A percentile compares a stretch with the other conserved stretches of the same genome.
Conservation (phyloP, 768 basidiomycete genomes). For the Calocybe gangraenosa region DNA sequence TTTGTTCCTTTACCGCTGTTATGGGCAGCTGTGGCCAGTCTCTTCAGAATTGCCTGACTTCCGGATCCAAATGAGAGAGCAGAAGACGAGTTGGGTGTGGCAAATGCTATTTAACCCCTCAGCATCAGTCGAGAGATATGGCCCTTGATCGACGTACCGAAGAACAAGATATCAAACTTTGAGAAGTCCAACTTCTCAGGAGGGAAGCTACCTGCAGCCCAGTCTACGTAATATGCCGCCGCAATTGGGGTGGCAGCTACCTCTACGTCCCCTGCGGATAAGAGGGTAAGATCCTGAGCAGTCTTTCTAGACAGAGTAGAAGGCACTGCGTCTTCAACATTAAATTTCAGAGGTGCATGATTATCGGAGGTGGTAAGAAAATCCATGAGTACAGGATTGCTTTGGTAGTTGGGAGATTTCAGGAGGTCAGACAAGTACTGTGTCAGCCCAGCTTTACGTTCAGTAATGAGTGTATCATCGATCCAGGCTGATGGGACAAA, state of each 20-base stretch:
- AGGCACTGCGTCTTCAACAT: conserved; percentile 42
- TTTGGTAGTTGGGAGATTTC: conserved; percentile 29
- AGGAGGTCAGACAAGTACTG: conserved; percentile 38
- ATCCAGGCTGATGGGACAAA: conserved; percentile 51
- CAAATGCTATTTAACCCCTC: conserved; percentile 50
- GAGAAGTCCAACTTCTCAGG: conserved; percentile 60
- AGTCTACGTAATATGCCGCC: conserved; percentile 49
- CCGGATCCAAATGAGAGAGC: conserved; percentile 48
- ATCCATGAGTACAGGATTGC: conserved; percentile 27
- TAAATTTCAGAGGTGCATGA: conserved; percentile 24
- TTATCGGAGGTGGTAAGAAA: conserved; percentile 32
- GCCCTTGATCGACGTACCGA: conserved; percentile 32
- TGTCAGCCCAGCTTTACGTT: conserved; percentile 45
- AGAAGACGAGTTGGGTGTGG: conserved; percentile 55
- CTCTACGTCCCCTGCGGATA: conserved; percentile 16
- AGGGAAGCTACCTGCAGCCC: conserved; percentile 41
- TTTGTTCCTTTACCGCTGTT: conserved; percentile 55
- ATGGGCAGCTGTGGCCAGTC: conserved; percentile 54
- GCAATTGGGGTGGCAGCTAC: conserved; percentile 29
- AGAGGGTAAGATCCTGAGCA: conserved; percentile 20
- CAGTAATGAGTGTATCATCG: conserved; percentile 46
- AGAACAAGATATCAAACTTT: conserved; percentile 65
- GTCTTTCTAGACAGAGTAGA: conserved; percentile 40
- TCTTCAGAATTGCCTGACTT: conserved; percentile 46
- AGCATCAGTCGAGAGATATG: background rate